Evolutionary conservation across 139 green algal species (phyloP).

Genomic region (Chlorella sorokiniana): DNA sequence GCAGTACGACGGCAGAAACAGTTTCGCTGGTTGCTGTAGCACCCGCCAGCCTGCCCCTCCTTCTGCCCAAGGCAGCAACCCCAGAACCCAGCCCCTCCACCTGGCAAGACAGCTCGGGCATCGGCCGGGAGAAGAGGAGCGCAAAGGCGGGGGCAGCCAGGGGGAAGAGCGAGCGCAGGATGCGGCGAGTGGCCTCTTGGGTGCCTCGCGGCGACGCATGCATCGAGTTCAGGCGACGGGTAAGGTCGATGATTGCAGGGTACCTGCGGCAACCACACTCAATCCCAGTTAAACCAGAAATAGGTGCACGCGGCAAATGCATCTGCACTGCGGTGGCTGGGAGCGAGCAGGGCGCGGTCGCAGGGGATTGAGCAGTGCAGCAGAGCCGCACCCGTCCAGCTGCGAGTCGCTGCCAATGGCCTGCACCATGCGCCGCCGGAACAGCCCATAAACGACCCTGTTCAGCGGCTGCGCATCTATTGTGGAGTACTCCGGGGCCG

Average conservation of each 20-base stretch:
- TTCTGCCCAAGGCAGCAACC: background rate
- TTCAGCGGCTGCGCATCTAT: constrained; percentile 77
- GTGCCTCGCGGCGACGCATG: constrained; percentile 53
- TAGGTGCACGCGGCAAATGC: background rate
- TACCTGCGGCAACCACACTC: constrained; percentile 78
- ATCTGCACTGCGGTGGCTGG: background rate
- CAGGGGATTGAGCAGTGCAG: too few species aligned
- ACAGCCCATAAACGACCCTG: constrained; percentile 71
- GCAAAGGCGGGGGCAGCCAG: constrained; percentile 84
- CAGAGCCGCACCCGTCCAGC: constrained; percentile 58
- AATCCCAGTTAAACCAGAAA: too few species aligned
- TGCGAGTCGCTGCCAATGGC: constrained; percentile 66
- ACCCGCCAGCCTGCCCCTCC: background rate
- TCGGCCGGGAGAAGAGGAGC: constrained; percentile 39
- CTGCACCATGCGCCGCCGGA: constrained; percentile 78
- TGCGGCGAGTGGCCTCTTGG: constrained; percentile 64
- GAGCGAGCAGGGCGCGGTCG: background rate
- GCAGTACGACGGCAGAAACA: too few species aligned
- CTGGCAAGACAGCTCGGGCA: constrained; percentile 26
- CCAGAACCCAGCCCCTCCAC: background rate
- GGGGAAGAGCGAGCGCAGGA: constrained; percentile 83
- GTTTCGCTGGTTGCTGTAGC: background rate
- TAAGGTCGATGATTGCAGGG: constrained; percentile 86
- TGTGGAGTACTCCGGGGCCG: constrained; percentile 27
- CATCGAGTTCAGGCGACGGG: constrained; percentile 73